Conservation (phyloP, 2,329 filamentous ascomycete genomes). For the Cryphonectria carpinicola region DNA sequence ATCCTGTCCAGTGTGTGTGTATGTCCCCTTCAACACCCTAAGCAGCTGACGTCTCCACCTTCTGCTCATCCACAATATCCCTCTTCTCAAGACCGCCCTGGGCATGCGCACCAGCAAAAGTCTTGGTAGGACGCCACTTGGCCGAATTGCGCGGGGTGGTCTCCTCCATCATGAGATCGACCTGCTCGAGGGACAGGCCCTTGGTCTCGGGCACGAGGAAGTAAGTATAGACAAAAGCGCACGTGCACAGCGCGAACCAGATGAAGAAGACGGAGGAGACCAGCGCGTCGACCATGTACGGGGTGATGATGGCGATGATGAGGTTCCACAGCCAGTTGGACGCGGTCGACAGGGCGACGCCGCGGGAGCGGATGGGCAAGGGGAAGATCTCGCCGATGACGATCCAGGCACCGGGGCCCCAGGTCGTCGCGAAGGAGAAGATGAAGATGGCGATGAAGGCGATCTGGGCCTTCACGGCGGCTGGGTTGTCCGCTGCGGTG, state of each 20-base stretch:
- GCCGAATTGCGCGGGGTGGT: conserved; percentile 45
- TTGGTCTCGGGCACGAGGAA: conserved; percentile 73
- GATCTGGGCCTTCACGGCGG: conserved; percentile 59
- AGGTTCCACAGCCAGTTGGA: conserved; percentile 79
- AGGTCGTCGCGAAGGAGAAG: conserved; percentile 77
- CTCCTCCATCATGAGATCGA: conserved; percentile 66
- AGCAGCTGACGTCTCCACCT: background rate
- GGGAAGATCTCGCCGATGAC: conserved; percentile 79
- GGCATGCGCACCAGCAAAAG: conserved; percentile 36
- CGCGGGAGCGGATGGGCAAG: conserved; percentile 72
- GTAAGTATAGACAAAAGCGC: conserved; percentile 59
- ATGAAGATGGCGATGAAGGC: conserved; percentile 81
- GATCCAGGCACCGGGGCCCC: conserved; percentile 67
- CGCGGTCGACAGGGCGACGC: conserved; percentile 71
- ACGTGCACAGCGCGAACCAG: conserved; percentile 63
- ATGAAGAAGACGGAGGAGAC: conserved; percentile 58
- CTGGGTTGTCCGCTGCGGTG: conserved; percentile 48
- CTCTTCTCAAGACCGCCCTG: conserved; percentile 32
- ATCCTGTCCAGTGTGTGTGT: no score
- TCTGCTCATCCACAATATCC: background rate
- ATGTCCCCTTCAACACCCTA: background rate
- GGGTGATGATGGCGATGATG: conserved; percentile 62
- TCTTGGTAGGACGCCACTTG: conserved; percentile 41
- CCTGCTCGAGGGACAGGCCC: conserved; percentile 73
- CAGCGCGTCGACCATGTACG: conserved; percentile 66